These are phyloP conservation scores for Colletotrichum tanaceti DNA, from an alignment of 2,329 filamentous ascomycete genomes.

Conservation along the genomic window DNA sequence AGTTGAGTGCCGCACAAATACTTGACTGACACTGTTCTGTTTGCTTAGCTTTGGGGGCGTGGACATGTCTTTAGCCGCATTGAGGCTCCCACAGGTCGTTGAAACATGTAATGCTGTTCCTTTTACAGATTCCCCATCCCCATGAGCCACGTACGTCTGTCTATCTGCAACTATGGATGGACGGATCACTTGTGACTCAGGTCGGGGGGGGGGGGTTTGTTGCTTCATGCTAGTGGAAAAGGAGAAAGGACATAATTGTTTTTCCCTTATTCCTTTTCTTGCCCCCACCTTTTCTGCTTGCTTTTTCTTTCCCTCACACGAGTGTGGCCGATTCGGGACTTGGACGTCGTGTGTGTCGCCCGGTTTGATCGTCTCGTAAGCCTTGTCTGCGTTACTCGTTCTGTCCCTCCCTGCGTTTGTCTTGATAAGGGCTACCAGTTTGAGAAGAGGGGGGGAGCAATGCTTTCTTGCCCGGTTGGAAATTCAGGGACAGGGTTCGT, in stretches of 20 bases:
- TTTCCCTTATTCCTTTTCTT: neutral
- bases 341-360: neutral
- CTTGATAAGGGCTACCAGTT: too few species aligned
- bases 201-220: too few species aligned
- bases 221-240: too few species aligned
- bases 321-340: neutral
- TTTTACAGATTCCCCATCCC: neutral
- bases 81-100: neutral
- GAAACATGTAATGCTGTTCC: neutral
- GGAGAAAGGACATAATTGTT: neutral
- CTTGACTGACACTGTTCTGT: neutral
- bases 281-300: neutral
- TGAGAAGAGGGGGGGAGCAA: too few species aligned
- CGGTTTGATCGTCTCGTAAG: neutral
- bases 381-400: neutral
- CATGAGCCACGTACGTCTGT: too few species aligned
- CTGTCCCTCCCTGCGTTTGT: neutral
- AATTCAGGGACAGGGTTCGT: neutral
- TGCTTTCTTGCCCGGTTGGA: neutral
- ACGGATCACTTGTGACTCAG: neutral
- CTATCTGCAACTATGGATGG: neutral
- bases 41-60: neutral
- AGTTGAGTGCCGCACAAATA: slow-evolving; percentile 16
- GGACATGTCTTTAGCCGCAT: neutral
- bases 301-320: too few species aligned